Conservation (phyloP, 2,329 filamentous ascomycete genomes). For the Rachicladosporium sp. region DNA sequence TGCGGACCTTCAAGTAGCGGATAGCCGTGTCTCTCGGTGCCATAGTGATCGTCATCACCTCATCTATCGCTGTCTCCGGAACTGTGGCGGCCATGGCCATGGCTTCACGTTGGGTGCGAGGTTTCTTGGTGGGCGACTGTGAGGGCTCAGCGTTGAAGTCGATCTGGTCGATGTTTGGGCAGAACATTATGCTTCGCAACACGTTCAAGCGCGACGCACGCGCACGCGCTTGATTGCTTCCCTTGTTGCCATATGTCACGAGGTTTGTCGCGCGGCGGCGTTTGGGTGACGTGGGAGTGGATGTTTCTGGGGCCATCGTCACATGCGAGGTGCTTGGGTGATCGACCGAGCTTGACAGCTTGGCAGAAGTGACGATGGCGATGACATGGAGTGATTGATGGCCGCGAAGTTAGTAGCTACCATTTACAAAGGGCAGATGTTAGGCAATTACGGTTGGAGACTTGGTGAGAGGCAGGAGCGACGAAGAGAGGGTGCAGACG, state of each 20-base stretch:
- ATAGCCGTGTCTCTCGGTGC: slow-evolving; percentile 12
- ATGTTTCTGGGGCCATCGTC: too few relatives aligned
- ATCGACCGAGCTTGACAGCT: too few relatives aligned
- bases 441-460: too few relatives aligned
- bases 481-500: too few relatives aligned
- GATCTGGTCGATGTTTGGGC: background rate
- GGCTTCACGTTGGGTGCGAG: background rate
- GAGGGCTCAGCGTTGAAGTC: background rate
- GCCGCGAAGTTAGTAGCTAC: too few relatives aligned
- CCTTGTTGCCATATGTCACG: background rate
- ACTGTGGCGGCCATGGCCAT: slow-evolving; percentile 18
- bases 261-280: background rate
- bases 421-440: too few relatives aligned
- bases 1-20: slow-evolving; percentile 22
- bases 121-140: too few relatives aligned
- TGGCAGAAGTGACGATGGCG: too few relatives aligned
- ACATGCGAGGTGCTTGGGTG: too few relatives aligned
- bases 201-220: background rate
- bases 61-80: slow-evolving; percentile 12
- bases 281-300: background rate
- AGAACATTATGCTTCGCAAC: background rate
- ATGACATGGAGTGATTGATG: too few relatives aligned
- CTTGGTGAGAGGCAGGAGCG: too few relatives aligned
- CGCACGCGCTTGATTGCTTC: background rate
- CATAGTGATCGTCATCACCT: slow-evolving; percentile 12